Evolutionary conservation across 306 rosid genomes (phyloP).

Genomic region (Castanea mollissima): DNA sequence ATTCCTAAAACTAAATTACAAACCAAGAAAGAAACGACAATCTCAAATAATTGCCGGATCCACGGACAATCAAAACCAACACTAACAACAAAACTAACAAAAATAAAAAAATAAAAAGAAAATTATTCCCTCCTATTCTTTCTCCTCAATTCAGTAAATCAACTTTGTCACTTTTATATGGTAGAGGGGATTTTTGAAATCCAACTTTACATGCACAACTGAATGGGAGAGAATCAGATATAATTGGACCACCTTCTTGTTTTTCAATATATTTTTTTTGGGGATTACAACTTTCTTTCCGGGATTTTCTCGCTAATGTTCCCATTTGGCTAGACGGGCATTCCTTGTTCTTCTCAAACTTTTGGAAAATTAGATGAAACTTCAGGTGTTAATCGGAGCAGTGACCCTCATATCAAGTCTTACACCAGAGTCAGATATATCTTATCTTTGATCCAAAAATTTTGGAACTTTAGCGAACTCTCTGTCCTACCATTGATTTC

Average conservation of each 20-base stretch:
- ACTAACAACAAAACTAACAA: neutral
- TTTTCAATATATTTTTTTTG: neutral
- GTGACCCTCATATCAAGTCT: neutral
- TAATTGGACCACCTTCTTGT: neutral
- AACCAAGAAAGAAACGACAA: slow-evolving; percentile 20
- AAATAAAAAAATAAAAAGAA: neutral
- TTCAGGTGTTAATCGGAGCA: neutral
- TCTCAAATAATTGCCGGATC: slow-evolving; percentile 33
- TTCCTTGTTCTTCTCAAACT: slow-evolving; percentile 1
- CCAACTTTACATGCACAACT: neutral
- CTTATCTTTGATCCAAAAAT: neutral
- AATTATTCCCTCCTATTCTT: neutral
- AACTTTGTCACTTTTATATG: neutral
- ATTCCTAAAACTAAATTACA: slow-evolving; percentile 6
- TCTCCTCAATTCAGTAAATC: neutral
- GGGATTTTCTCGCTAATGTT: neutral
- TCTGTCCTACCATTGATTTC: neutral
- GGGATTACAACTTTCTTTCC: neutral
- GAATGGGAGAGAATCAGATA: neutral
- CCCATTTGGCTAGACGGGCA: neutral
- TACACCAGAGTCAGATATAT: neutral
- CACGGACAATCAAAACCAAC: slow-evolving; percentile 29
- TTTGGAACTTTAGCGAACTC: neutral
- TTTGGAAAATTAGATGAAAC: neutral
- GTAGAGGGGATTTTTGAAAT: neutral